Percentiles rank a stretch among this genome's conserved stretches.
Evolutionary conservation across 306 rosid species (phyloP).

Genomic region (Albizia julibrissin): DNA sequence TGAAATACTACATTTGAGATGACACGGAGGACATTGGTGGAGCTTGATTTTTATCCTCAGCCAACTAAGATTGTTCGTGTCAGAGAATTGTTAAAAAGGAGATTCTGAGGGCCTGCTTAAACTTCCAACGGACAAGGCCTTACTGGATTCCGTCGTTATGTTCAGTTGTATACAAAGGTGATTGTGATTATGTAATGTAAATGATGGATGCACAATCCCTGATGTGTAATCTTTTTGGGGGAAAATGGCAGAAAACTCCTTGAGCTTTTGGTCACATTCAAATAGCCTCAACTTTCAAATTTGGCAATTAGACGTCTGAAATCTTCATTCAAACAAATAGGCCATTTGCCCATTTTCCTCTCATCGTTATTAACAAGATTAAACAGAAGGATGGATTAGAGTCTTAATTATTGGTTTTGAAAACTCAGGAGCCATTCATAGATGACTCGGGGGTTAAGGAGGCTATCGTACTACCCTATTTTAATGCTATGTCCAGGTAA

Average conservation of each 20-base stretch:
- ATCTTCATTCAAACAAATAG: background rate
- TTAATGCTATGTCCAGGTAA: constrained; percentile 9
- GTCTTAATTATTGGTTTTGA: background rate
- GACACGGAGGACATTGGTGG: background rate
- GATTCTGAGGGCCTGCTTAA: constrained; percentile 53
- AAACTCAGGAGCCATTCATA: background rate
- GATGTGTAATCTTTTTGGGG: background rate
- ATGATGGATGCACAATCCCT: background rate
- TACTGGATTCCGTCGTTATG: constrained; percentile 50
- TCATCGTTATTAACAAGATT: background rate
- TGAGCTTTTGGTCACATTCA: background rate
- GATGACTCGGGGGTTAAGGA: background rate
- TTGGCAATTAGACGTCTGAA: background rate
- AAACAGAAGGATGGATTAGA: background rate
- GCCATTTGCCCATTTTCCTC: background rate
- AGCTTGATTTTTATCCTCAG: background rate
- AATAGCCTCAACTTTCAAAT: background rate
- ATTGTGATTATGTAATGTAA: background rate
- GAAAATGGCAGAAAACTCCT: background rate
- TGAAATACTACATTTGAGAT: constrained; percentile 1
- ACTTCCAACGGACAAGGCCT: constrained; percentile 62
- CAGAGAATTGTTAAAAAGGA: constrained; percentile 53
- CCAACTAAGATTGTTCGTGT: constrained; percentile 21
- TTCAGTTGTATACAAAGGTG: constrained; percentile 61
- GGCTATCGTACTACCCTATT: background rate